Conservation (phyloP, 345 rosid genomes). For the Microcos paniculata region DNA sequence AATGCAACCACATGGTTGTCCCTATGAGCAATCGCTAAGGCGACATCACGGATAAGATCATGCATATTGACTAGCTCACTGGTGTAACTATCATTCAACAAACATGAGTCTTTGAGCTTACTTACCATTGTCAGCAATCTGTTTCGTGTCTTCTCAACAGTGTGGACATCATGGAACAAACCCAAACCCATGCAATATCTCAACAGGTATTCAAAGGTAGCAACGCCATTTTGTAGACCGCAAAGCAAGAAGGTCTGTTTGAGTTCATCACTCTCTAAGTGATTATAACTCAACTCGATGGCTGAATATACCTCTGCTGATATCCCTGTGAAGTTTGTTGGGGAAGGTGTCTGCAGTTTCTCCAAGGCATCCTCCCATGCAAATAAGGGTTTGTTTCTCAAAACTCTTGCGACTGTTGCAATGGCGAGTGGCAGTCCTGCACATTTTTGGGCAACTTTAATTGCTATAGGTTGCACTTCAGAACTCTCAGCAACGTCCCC, state of each 20-base stretch:
- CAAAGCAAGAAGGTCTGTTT: slow-evolving; percentile 15
- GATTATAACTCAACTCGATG: slow-evolving; percentile 2
- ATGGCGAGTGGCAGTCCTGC: slow-evolving; percentile 28
- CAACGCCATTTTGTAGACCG: background rate
- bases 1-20: background rate
- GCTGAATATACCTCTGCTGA: background rate
- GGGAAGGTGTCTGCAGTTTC: background rate
- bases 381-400: background rate
- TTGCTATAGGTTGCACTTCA: slow-evolving; percentile 5
- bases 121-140: background rate
- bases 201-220: background rate
- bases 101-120: slow-evolving; percentile 16
- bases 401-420: slow-evolving; percentile 12
- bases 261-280: no score
- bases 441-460: slow-evolving; percentile 15
- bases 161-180: background rate
- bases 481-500: background rate
- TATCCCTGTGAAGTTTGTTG: background rate
- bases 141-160: slow-evolving; percentile 2
- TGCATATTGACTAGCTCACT: slow-evolving; percentile 9
- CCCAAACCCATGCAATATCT: slow-evolving; percentile 14
- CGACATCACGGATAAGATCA: no score
- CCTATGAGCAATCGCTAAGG: no score
- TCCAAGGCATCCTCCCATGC: slow-evolving; percentile 24
- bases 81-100: slow-evolving; percentile 5